These are phyloP conservation scores for Cryphonectria japonica DNA, from an alignment of 2,329 filamentous ascomycete species.

Conservation along the genomic window DNA sequence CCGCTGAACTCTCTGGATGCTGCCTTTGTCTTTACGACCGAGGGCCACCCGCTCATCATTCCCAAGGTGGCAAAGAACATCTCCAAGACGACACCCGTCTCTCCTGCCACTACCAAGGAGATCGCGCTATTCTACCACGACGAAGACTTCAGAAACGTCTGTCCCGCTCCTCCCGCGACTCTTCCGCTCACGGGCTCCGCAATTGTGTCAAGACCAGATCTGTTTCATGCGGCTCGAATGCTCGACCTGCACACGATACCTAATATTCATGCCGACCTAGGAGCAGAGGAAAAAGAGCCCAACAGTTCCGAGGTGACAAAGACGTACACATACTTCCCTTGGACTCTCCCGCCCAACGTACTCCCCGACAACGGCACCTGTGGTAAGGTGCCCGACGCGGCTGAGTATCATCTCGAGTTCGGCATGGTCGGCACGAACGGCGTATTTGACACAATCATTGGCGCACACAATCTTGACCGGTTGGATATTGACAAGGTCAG, in stretches of 20 bases:
- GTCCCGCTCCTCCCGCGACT: constrained; percentile 63
- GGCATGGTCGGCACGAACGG: constrained; percentile 51
- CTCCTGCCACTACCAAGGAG: constrained; percentile 28
- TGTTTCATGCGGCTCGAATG: constrained; percentile 88
- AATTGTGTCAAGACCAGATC: constrained; percentile 76
- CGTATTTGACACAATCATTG: constrained; percentile 51
- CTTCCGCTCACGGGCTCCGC: constrained; percentile 75
- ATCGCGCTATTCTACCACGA: constrained; percentile 43
- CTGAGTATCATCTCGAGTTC: constrained; percentile 71
- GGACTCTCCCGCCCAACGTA: constrained; percentile 80
- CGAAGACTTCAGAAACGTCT: constrained; percentile 60
- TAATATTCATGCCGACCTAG: constrained; percentile 56
- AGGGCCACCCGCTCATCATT: constrained; percentile 90
- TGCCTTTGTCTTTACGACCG: constrained; percentile 91
- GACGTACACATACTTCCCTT: constrained; percentile 88
- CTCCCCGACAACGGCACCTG: constrained; percentile 80
- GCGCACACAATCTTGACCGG: constrained; percentile 52
- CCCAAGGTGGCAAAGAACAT: constrained; percentile 52
- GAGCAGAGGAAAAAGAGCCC: constrained; percentile 46
- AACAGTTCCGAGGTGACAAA: constrained; percentile 55
- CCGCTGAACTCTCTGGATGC: constrained; percentile 86
- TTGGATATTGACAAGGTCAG: constrained; percentile 50
- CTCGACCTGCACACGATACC: constrained; percentile 80
- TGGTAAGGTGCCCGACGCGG: constrained; percentile 68
- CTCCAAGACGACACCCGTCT: constrained; percentile 33